phyloP scores from a whole-genome alignment of 768 basidiomycete species.

The Tylopilus balloui region DNA sequence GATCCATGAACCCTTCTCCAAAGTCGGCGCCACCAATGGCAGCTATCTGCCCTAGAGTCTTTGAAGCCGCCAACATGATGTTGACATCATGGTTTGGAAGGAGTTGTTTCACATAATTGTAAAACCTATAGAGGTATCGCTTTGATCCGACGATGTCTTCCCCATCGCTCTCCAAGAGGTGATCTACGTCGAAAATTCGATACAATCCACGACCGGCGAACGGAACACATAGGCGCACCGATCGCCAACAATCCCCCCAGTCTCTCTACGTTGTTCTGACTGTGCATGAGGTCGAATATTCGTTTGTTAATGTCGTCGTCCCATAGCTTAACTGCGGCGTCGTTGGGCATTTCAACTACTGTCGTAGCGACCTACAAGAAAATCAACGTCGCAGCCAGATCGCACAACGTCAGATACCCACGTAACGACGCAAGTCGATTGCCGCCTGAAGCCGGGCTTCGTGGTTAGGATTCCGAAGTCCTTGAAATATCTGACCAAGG shows the following conservation, averaged over 20 bases:
- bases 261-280: conserved; percentile 71
- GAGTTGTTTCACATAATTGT: conserved; percentile 91
- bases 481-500: conserved; percentile 62
- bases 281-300: conserved; percentile 80
- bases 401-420: conserved; percentile 33
- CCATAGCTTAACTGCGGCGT: conserved; percentile 78
- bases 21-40: conserved; percentile 78
- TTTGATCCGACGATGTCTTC: conserved; percentile 82
- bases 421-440: conserved; percentile 69
- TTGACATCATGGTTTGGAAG: conserved; percentile 87
- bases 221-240: conserved; percentile 42
- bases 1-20: conserved; percentile 86
- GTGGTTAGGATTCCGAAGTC: conserved; percentile 57
- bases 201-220: conserved; percentile 2
- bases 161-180: conserved; percentile 69
- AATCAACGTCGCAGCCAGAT: conserved; percentile 10
- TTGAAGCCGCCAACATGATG: conserved; percentile 93
- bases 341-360: conserved; percentile 77
- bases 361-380: conserved; percentile 59
- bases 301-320: conserved; percentile 77
- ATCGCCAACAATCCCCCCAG: conserved; percentile 87
- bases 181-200: conserved; percentile 40
- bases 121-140: conserved; percentile 78
- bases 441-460: conserved; percentile 69
- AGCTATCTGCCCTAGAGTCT: conserved; percentile 84